Evolutionary conservation across 305 asterid genomes (phyloP).

Genomic region (Fraxinus latifolia): DNA sequence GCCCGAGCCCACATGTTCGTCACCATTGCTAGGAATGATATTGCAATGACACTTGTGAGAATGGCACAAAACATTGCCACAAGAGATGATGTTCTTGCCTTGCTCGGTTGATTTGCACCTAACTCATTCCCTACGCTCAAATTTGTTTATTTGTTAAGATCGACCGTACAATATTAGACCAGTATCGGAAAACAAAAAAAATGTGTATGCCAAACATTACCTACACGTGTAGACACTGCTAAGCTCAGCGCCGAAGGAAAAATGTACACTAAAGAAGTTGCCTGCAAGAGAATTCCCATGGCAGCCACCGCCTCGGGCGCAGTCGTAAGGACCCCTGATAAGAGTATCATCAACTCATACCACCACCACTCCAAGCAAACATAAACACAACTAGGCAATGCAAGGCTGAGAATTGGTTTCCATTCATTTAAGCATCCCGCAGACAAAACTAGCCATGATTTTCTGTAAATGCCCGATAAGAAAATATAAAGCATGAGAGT

Average conservation of each 20-base stretch:
- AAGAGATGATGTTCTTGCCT: slow-evolving; percentile 35
- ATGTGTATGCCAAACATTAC: background rate
- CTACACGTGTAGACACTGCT: slow-evolving; percentile 52
- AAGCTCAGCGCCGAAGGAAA: slow-evolving; percentile 48
- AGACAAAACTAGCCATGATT: slow-evolving; percentile 28
- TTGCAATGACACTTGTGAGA: slow-evolving; percentile 31
- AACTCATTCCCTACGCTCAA: slow-evolving; percentile 43
- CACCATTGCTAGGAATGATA: slow-evolving; percentile 28
- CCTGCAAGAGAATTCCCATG: slow-evolving; percentile 59
- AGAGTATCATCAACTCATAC: slow-evolving; percentile 60
- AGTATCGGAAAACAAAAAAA: background rate
- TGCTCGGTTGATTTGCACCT: slow-evolving; percentile 44
- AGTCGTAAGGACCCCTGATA: slow-evolving; percentile 41
- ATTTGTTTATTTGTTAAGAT: background rate
- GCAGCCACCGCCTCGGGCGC: slow-evolving; percentile 51
- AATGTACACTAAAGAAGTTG: slow-evolving; percentile 49
- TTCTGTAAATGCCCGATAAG: slow-evolving; percentile 11
- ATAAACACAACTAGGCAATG: slow-evolving; percentile 54
- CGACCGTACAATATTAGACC: background rate
- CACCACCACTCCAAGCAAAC: slow-evolving; percentile 81
- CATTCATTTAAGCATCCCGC: slow-evolving; percentile 36
- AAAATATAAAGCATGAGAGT: slow-evolving; percentile 24
- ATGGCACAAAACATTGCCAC: slow-evolving; percentile 36
- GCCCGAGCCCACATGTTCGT: slow-evolving; percentile 38
- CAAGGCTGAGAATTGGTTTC: slow-evolving; percentile 42